phyloP scores from a whole-genome alignment of 257 asterid species.

The Scutellaria galericulata region DNA sequence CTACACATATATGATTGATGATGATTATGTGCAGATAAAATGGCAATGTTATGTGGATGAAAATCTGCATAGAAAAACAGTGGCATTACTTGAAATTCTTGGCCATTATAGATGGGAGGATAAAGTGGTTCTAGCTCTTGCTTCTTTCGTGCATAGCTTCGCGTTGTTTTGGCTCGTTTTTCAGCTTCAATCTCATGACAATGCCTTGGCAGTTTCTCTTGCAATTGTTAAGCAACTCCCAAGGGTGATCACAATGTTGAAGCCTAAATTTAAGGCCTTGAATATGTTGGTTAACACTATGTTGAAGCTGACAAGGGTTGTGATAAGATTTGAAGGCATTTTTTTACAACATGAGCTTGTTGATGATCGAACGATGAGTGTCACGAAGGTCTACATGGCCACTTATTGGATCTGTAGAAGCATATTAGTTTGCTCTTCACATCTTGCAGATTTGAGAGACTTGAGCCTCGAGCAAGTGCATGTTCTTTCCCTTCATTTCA shows the following conservation, averaged over 20 bases:
- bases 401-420: conserved; percentile 75
- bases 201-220: conserved; percentile 49
- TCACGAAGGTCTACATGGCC: conserved; percentile 53
- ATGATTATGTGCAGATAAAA: conserved; percentile 43
- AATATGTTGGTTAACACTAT: conserved; percentile 49
- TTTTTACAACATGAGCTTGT: conserved; percentile 53
- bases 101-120: conserved; percentile 67
- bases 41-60: conserved; percentile 41
- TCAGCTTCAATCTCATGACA: conserved; percentile 44
- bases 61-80: conserved; percentile 53
- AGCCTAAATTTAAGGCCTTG: conserved; percentile 54
- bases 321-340: conserved; percentile 54
- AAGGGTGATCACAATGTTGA: conserved; percentile 29
- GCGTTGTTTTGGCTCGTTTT: conserved; percentile 59
- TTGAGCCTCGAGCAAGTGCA: conserved; percentile 76
- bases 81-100: conserved; percentile 59
- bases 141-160: conserved; percentile 51
- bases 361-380: conserved; percentile 42
- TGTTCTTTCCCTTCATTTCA: conserved; percentile 56
- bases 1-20: background rate
- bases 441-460: conserved; percentile 52
- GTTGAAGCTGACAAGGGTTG: conserved; percentile 51
- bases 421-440: conserved; percentile 56
- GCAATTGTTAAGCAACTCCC: conserved; percentile 54
- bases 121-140: conserved; percentile 60